Base-by-base conservation (phyloP, 257 asterid genomes). In the Ophiorrhiza pumila region DNA sequence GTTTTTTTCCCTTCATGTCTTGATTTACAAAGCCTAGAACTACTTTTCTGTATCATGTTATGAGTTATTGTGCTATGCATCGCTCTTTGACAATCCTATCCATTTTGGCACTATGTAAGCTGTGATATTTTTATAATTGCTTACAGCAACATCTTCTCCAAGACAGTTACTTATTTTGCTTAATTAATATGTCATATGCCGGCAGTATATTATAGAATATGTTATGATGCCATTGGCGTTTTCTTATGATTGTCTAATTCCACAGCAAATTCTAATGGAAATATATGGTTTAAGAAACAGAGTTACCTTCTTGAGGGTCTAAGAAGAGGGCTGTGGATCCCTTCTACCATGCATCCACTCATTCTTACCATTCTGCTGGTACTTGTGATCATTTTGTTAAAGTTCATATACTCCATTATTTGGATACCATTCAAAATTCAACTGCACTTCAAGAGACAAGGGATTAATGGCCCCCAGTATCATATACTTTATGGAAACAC, bases 401-500 rank as follows among this genome's bases (percentile, higher is more conserved):
- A 64, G 7, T 57, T 74, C 42, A n/a, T 74, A 29, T 39, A 74
- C 22, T 42, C 41, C 17, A 31, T n/a, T 6, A 43, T 34, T 42
- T 73, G 65, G 71, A 50, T 73, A 22, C 77, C 77, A 6, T 66
- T 17, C 29, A 64, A 27, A 50, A 17, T 73, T 31, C 63, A 63
- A 41, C 71, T 27, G 37, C 77, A 73, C 39, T 73, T 63, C 43
- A 50, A 67, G 61, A 52, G 49, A 14, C 66, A 64, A 59, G 71
- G 77, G 14, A 52, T 73, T 42, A 23, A 41, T 37, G 77, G 77
- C 62, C 77, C 71, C 18, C 4, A 49, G 42, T 55, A 64, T 62
- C 64, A 32, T 64, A 71, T 62, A 1, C 2, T 64, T 9, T 64
- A 35, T 37, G 77, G 77, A n/a, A 73, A 73, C 37, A 7, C 77